Evolutionary conservation across 208 protist species (phyloP).

Genomic region (Leptomonas pyrrhocoris): DNA sequence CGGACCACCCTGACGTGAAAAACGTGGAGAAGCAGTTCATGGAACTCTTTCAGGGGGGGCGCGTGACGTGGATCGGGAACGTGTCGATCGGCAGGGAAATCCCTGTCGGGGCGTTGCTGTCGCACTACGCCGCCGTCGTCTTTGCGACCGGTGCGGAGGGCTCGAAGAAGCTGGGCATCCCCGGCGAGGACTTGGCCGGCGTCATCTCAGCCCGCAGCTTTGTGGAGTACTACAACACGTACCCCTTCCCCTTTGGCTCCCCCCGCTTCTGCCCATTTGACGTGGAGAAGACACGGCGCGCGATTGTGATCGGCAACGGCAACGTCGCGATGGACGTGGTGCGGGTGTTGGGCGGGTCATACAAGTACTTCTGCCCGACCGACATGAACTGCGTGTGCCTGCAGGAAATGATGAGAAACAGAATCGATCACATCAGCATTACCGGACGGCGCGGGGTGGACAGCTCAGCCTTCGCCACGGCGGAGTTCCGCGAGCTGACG

Average conservation of each 20-base stretch:
- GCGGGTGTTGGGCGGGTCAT: conserved; percentile 82
- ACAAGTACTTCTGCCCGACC: conserved; percentile 82
- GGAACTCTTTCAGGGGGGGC: conserved; percentile 73
- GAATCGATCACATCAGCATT: conserved; percentile 75
- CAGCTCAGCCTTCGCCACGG: conserved; percentile 94
- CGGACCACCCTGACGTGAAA: conserved; percentile 98
- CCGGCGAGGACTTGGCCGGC: conserved; percentile 80
- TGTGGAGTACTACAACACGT: conserved; percentile 97
- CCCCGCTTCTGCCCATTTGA: conserved; percentile 83
- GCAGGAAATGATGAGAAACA: conserved; percentile 73
- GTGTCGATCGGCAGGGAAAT: conserved; percentile 86
- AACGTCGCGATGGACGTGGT: conserved; percentile 97
- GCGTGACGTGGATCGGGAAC: conserved; percentile 94
- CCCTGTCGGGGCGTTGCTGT: conserved; percentile 65
- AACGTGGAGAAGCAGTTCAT: conserved; percentile 93
- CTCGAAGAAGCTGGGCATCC: conserved; percentile 72
- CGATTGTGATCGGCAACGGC: conserved; percentile 91
- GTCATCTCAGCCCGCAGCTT: conserved; percentile 90
- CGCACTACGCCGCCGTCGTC: conserved; percentile 93
- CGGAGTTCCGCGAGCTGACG: conserved; percentile 96
- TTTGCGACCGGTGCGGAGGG: conserved; percentile 91
- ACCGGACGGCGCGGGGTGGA: conserved; percentile 89
- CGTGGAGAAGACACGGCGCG: conserved; percentile 45
- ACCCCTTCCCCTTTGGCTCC: conserved; percentile 84
- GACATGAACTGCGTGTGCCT: conserved; percentile 93